phyloP scores from a whole-genome alignment of 371 early-diverging fungal species.

The Syncephalastrum monosporum region DNA sequence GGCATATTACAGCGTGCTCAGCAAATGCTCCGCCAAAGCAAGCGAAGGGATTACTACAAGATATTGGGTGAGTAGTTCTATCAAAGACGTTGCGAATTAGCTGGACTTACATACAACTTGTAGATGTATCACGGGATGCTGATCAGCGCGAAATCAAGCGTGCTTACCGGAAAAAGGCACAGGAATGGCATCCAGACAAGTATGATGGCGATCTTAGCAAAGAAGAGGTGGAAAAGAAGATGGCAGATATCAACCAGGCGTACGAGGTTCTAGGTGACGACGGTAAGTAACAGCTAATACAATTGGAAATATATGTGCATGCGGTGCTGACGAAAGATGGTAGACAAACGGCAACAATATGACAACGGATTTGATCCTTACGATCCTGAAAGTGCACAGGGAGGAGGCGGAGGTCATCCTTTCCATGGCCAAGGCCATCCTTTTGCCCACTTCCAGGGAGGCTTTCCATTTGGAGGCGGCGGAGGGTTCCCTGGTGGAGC shows the following conservation, averaged over 20 bases:
- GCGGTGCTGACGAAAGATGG: background rate
- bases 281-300: constrained; percentile 33
- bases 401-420: constrained; percentile 26
- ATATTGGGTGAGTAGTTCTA: constrained; percentile 61
- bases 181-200: constrained; percentile 90
- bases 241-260: constrained; percentile 93
- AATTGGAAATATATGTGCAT: constrained; percentile 17
- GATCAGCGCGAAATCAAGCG: constrained; percentile 83
- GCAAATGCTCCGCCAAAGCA: constrained; percentile 65
- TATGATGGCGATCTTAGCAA: constrained; percentile 77
- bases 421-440: constrained; percentile 42
- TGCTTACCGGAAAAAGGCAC: constrained; percentile 89
- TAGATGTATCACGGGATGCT: constrained; percentile 73
- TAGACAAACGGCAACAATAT: constrained; percentile 66
- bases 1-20: constrained; percentile 67
- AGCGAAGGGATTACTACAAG: constrained; percentile 92
- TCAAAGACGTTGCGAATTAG: background rate
- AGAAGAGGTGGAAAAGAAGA: constrained; percentile 83
- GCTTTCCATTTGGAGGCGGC: constrained; percentile 41
- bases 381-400: constrained; percentile 67
- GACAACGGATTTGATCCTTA: constrained; percentile 95
- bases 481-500: constrained; percentile 58
- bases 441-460: constrained; percentile 57
- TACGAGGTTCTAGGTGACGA: constrained; percentile 88
- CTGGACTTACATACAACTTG: background rate